phyloP scores from a whole-genome alignment of 768 basidiomycete genomes.

The Kwoniella mangroviensis region DNA sequence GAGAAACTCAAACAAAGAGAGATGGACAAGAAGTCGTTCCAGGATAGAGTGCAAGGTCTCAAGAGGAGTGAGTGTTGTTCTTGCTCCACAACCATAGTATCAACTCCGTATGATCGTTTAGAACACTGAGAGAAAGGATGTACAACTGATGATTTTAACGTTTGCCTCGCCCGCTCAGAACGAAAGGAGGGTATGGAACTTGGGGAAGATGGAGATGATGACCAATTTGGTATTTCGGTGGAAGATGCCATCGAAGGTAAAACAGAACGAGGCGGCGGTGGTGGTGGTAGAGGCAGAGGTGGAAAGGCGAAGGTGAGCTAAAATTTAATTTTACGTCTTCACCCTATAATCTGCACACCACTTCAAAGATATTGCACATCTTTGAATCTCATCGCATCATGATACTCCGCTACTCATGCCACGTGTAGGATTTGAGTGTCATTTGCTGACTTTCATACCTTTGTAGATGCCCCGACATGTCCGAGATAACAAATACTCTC shows the following conservation, averaged over 20 bases:
- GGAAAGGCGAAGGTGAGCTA: conserved; percentile 43
- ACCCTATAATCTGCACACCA: background rate
- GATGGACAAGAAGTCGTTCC: conserved; percentile 86
- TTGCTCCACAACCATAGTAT: conserved; percentile 4
- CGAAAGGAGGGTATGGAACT: conserved; percentile 76
- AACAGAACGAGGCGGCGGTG: conserved; percentile 31
- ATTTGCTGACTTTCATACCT: conserved; percentile 12
- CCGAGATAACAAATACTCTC: conserved; percentile 81
- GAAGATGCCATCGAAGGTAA: conserved; percentile 74
- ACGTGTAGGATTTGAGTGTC: no score
- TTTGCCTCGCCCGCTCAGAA: conserved; percentile 62
- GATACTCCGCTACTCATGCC: no score
- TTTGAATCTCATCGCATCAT: background rate
- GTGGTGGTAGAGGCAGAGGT: conserved; percentile 45
- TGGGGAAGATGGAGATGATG: conserved; percentile 66
- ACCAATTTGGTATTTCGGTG: conserved; percentile 84
- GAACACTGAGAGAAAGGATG: background rate
- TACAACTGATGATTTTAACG: background rate
- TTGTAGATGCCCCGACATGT: conserved; percentile 64
- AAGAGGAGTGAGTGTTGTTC: conserved; percentile 75
- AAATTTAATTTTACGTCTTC: background rate
- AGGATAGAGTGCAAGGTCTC: conserved; percentile 79
- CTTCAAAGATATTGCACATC: background rate
- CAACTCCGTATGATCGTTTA: no score
- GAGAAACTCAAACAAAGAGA: conserved; percentile 92